Evolutionary conservation across 2,329 filamentous ascomycete species (phyloP), one percentile per base, ranked within the genome.

Genomic region (Epichloe scottii): DNA sequence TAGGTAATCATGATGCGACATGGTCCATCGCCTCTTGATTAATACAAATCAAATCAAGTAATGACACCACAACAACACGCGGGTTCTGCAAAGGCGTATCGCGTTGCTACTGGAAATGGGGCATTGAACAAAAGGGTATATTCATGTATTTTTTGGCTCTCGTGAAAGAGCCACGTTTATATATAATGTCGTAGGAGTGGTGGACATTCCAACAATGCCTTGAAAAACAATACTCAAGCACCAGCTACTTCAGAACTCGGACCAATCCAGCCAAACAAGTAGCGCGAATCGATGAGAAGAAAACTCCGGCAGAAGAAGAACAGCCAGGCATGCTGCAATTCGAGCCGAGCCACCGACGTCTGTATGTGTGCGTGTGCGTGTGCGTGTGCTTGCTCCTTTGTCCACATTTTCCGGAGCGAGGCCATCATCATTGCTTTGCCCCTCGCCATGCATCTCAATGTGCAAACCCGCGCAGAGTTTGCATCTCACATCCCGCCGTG

Each of bases 61-160:
- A 30, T 30, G 26, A 11, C 26, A 30, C 26, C 26, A 30, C 26
- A 4, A 30, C 26, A 30, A 30, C 26, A 30, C 26, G 26, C 26
- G 26, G 8, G 26, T 30, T 30, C 26, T 30, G 26, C 26, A 10
- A 10, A 30, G 26, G 26, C 26, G 26, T 30, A 30, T 30, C 26
- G 10, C 26, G 26, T 3, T 11, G 10, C 26, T 4, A 30, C 8
- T 30, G 26, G 8, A 10, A 30, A 30, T 30, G 26, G 10, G 26
- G 26, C 26, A 30, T 30, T 30, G 26, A 23, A n/a, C 5, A 26
- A n/a, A 26, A 4, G 21, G 40, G 21, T 42, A 42, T 42, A 3
- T 41, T 11, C 23, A 60, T 67, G 59, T 67, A 63, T 65, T 63
- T 62, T 26, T 23, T 44, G 40, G n/a, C 51, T 37, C 43, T 57